Evolutionary conservation across 257 asterid genomes (phyloP), one percentile per base, ranked within the genome.

Genomic region (Solanum boliviense): DNA sequence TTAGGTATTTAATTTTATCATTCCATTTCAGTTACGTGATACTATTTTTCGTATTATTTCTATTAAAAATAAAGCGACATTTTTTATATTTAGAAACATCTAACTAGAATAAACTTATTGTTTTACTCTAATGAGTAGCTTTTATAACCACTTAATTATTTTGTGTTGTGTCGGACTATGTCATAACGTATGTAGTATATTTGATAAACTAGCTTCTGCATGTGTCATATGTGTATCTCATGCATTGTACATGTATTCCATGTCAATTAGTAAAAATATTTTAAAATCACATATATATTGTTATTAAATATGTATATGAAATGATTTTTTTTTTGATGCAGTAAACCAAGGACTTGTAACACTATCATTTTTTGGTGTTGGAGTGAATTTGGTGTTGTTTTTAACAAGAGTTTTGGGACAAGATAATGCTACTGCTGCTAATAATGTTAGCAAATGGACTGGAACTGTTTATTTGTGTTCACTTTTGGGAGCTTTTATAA

Each of bases 301-400:
- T 15, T 52, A 5, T 15, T 52, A 52, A 15, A 44, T 41, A 41
- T 41, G 48, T 41, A 41, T 41, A 4, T 44, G 52, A 44, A 44
- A 44, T 44, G 4, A 44, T 11, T 41, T 41, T 41, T 62, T 67
- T 27, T 68, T 41, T 46, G 38, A 21, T 89, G 91, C 92, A 95
- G 98, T 89, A 60, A 95, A 94, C 91, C 98, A 95, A 93, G 98
- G 95, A 23, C 95, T 95, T 9, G 98, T 96, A 41, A 94, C 98
- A 9, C 92, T 95, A 62, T 95, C 98, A 31, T 95, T 95, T 92
- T 94, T 94, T 36, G 98, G 96, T 3, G 98, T 95, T 48, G 96
- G 95, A 2, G 98, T 95, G 88, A 95, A 95, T 91, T 89, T 95
- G 87, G 98, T 95, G 52, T 60, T 95, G 90, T 95, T 95, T 91